Base-by-base conservation (phyloP, 371 early-diverging fungal genomes). In the Massospora cicadina region DNA sequence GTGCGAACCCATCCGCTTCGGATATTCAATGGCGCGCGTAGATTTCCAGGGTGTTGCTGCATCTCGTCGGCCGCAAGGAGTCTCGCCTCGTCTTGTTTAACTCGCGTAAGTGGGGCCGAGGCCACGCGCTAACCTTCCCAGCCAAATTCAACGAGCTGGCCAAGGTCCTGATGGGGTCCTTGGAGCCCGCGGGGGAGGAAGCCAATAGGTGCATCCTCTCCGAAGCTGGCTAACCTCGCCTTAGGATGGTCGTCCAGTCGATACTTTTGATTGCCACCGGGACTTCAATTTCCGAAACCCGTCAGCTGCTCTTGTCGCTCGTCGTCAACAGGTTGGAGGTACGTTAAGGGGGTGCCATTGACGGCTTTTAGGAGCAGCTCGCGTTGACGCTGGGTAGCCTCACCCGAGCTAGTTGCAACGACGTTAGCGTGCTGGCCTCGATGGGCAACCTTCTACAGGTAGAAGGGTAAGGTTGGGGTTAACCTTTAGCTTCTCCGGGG, bases 261-360 rank as follows among this genome's bases (percentile, higher is more conserved):
- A 27, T 57, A 5, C 57, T 57, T 57, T 25, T 57, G 3, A 57
- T 57, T 57, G 57, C 57, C 26, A 57, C 57, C 21, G 57, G 57
- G 23, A 57, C 57, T 27, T 57, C 57, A 21, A 57, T 25, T 57
- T 27, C 23, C 23, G 25, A 25, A 27, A n/a, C 23, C 28, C 57
- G 57, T 12, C 25, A 57, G 57, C 23, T 3, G 23, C 28, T 57
- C 23, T 57, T 57, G 28, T 10, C 25, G 21, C 26, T 57, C 7
- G 28, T 57, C 7, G 28, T 25, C 21, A 10, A 2, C 10, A 57
- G 26, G 57, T 27, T 57, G 3, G 28, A 27, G 57, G 57, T 57
- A 57, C 23, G 21, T 5, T 26, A 57, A 21, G 25, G 28, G 10
- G 10, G 26, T 5, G 3, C 57, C 21, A 21, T 26, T 57, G 25